Evolutionary conservation across 148 eudicot species (phyloP).

Genomic region (Euryodendron excelsum): DNA sequence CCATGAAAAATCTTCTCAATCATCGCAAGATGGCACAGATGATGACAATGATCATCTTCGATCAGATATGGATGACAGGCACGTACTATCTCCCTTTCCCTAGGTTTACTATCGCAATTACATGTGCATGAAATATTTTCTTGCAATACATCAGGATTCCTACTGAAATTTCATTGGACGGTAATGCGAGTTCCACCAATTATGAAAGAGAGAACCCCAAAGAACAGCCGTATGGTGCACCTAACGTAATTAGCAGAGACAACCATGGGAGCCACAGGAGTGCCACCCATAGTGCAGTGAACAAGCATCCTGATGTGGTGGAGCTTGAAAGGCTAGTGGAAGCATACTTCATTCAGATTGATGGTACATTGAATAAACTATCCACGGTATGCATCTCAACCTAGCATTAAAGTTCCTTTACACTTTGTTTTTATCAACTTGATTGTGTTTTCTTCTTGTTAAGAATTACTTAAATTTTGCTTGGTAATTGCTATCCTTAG

Average conservation of each 20-base stretch:
- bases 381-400: conserved; percentile 61
- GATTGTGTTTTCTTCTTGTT: not conserved
- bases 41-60: conserved; percentile 54
- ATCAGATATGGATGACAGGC: conserved; percentile 66
- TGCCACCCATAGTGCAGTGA: conserved; percentile 63
- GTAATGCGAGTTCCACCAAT: conserved; percentile 43
- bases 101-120: not conserved
- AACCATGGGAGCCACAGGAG: conserved; percentile 75
- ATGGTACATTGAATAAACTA: conserved; percentile 92
- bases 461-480: not conserved
- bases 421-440: not conserved
- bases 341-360: conserved; percentile 97
- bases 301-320: conserved; percentile 91
- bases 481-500: not conserved
- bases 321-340: conserved; percentile 99
- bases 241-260: conserved; percentile 52
- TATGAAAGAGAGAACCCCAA: no score
- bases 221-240: conserved; percentile 43
- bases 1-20: conserved; percentile 59
- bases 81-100: conserved; percentile 9
- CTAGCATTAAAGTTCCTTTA: not conserved
- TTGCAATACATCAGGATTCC: conserved; percentile 41
- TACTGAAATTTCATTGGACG: conserved; percentile 52
- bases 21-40: conserved; percentile 54
- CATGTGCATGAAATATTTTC: not conserved